Percentiles rank a stretch among this genome's conserved stretches.
Conservation (phyloP, 768 basidiomycete species). For the Boletellus sp. region DNA sequence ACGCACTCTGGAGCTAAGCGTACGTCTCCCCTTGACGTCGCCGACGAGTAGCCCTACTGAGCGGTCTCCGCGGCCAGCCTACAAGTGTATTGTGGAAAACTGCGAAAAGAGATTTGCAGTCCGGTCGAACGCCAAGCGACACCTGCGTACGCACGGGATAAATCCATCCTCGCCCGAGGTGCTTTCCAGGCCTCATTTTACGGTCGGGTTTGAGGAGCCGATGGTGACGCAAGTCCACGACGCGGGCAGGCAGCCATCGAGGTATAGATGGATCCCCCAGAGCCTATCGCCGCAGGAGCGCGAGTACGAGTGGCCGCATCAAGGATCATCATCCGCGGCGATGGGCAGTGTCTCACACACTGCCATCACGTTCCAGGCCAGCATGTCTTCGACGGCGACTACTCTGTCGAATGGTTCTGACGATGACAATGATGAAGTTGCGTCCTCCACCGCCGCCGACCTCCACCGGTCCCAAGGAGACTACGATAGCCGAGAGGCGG, state of each 20-base stretch:
- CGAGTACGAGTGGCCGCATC: conserved; percentile 25
- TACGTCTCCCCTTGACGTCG: conserved; percentile 24
- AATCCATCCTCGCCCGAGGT: conserved; percentile 21
- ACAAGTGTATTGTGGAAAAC: conserved; percentile 50
- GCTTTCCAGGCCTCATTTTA: conserved; percentile 28
- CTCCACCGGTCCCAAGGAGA: conserved; percentile 32
- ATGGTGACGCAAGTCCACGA: conserved; percentile 43
- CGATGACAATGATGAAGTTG: conserved; percentile 35
- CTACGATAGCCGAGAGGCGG: conserved; percentile 5
- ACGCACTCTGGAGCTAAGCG: conserved; percentile 49
- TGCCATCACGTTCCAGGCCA: conserved; percentile 34
- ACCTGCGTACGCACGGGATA: conserved; percentile 72
- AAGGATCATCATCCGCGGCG: conserved; percentile 6
- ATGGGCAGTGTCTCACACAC: conserved; percentile 20
- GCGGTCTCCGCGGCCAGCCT: conserved; percentile 11
- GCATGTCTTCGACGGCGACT: conserved; percentile 35
- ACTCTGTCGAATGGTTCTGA: conserved; percentile 29
- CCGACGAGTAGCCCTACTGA: conserved; percentile 7
- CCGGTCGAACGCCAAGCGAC: conserved; percentile 76
- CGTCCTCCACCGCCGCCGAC: conserved; percentile 28
- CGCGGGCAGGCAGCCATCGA: conserved; percentile 33
- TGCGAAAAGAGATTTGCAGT: conserved; percentile 73
- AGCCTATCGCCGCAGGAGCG: conserved; percentile 30
- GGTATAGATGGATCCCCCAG: conserved; percentile 41
- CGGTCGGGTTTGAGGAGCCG: conserved; percentile 44